Conservation (phyloP, 306 rosid species). For the Castanea sativa region DNA sequence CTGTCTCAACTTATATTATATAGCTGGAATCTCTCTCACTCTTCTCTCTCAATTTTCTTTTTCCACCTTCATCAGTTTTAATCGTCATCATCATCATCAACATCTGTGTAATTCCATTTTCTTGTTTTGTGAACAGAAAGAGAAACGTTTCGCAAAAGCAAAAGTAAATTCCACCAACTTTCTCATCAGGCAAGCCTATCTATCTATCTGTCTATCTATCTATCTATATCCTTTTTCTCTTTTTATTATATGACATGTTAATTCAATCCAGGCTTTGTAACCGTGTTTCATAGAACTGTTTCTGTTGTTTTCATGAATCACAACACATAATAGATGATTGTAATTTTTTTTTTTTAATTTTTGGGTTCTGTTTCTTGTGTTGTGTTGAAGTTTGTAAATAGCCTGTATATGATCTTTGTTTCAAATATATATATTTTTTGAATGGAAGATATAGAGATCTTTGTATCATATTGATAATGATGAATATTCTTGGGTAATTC, state of each 20-base stretch:
- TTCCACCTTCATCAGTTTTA: neutral
- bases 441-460: no score
- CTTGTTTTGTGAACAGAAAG: neutral
- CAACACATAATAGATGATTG: no score
- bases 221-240: neutral
- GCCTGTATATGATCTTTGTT: neutral
- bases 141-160: constrained; percentile 25
- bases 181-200: constrained; percentile 48
- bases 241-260: neutral
- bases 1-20: constrained; percentile 11
- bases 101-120: constrained; percentile 8
- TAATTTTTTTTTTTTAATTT: neutral
- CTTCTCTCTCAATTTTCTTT: constrained; percentile 2
- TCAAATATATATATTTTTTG: no score
- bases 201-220: neutral
- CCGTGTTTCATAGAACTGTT: neutral
- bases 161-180: constrained; percentile 23
- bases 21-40: constrained; percentile 16
- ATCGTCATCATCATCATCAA: neutral
- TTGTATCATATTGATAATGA: neutral
- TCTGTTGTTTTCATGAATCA: neutral
- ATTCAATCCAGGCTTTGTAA: neutral
- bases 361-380: neutral
- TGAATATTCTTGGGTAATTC: constrained; percentile 2
- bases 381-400: neutral